Base-by-base conservation (phyloP, 2,329 filamentous ascomycete genomes). In the Colletotrichum sp. region DNA sequence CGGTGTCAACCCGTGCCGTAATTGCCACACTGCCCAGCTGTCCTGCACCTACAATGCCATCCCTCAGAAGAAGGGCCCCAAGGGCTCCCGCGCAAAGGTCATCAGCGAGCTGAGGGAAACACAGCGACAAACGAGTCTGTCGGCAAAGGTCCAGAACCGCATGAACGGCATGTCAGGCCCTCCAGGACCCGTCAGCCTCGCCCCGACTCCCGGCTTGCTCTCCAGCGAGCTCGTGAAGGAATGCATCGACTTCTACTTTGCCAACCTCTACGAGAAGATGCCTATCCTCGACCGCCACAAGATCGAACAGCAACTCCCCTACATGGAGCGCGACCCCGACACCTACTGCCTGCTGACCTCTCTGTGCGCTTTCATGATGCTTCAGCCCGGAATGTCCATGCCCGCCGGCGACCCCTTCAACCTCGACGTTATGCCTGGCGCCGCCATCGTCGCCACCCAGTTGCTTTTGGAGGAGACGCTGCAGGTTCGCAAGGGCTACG, bases 31-130 rank as follows among this genome's bases (percentile, higher is more conserved):
- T 9, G 92, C 93, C 8, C 89, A 92, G 80, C 87, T 95, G 22
- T 87, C 89, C 15, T 95, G 93, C 87, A 94, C 93, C 34, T 95
- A 94, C 88, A 93, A 94, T 85, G 92, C 93, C 39, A 91, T 94
- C 43, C 93, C 93, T 3, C 93, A 94, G 85, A 95, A 94, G 86
- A 95, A 95, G 83, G 93, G 93, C 2, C 93, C 93, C 58, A 94
- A 94, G 84, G 93, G 93, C 78, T 94, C 92, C 36, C 88, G 93
- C 76, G 94, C 94, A 66, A 95, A 94, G 83, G 93, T 95, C 74
- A 94, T 95, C 83, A 94, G 92, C 80, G 93, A 95, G 81, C 83
- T 95, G 76, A 90, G 93, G 78, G 92, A 93, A 80, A 93, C 88
- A 1, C 93, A 95, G 80, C 90, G 92, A 78, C 91, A 93, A 81